Evolutionary conservation across 2,329 filamentous ascomycete species (phyloP), one percentile per base, ranked within the genome.

Genomic region (Penicillium polonicum): DNA sequence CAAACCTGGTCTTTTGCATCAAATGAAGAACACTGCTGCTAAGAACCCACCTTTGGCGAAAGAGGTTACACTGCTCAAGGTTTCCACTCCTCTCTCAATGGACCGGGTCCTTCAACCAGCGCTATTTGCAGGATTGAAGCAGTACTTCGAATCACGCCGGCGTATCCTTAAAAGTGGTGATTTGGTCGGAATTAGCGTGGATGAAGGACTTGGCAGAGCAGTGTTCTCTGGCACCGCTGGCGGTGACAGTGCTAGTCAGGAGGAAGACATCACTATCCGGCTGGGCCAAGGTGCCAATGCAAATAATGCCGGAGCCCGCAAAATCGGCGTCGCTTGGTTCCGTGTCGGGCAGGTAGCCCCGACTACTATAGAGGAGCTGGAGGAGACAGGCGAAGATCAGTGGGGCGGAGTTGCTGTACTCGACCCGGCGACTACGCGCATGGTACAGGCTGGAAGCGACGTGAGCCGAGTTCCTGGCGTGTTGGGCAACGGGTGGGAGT

Each of bases 391-490:
- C 4, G 84, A 87, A 48, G 87, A 90, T 52, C 79, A 87, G 9
- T 99, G 94, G 94, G 91, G 91, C 38, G 89, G 90, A 1, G 87
- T 93, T 39, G 91, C 89, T 3, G 88, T 88, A 46, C 91, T 99
- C 48, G 93, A 97, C 72, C 90, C 90, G 44, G 85, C 88, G 7
- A 89, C 87, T 58, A 95, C 95, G 4, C 89, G 91, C 59, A 93
- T 97, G 82, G 90, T 92, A 58, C 92, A 96, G 70, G 92, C 92
- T 36, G 94, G 94, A 4, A 95, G 89, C 63, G 90, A 92, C 68
- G 89, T 90, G 45, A 88, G 89, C 68, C 88, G 88, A 51, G 82
- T 96, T 7, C 93, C 93, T 0, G 86, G 89, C 7, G 87, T 87
- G 0, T 85, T 87, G 61, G 84, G 85, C 57, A 96, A 85, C 71